These are phyloP conservation scores for Scytalidium sp. DNA, from an alignment of 2,329 filamentous ascomycete species.

Conservation along the genomic window DNA sequence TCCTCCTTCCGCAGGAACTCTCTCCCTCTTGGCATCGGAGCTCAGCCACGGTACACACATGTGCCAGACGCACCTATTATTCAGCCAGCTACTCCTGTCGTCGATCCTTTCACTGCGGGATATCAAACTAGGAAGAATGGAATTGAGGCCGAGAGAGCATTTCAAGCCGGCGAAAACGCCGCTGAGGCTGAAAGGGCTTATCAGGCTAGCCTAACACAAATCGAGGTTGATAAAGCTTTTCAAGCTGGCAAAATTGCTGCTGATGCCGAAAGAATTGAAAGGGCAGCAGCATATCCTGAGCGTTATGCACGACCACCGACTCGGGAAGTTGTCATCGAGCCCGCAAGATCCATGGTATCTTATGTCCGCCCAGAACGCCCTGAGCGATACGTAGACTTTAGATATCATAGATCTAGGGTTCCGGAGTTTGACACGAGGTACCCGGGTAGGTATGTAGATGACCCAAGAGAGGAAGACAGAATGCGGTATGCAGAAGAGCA, in stretches of 20 bases:
- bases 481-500: slow-evolving; percentile 16
- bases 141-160: slow-evolving; percentile 22
- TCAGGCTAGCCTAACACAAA: background rate
- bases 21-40: background rate
- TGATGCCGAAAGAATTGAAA: slow-evolving; percentile 18
- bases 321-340: slow-evolving; percentile 5
- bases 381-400: slow-evolving; percentile 9
- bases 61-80: background rate
- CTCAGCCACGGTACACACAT: background rate
- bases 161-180: slow-evolving; percentile 22
- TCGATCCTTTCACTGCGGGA: slow-evolving; percentile 17
- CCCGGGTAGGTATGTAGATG: slow-evolving; percentile 7
- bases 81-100: background rate
- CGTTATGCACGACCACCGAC: slow-evolving; percentile 9
- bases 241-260: slow-evolving; percentile 21
- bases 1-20: background rate
- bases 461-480: slow-evolving; percentile 6
- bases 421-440: slow-evolving; percentile 5
- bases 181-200: slow-evolving; percentile 19
- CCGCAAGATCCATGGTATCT: slow-evolving; percentile 4
- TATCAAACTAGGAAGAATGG: slow-evolving; percentile 23
- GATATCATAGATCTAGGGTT: too few relatives aligned
- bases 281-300: background rate
- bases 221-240: background rate
- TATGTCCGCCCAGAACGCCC: slow-evolving; percentile 4